Evolutionary conservation across 371 early-diverging fungal genomes (phyloP), one percentile per base, ranked within the genome.

Genomic region (Dichotomocladium elegans): DNA sequence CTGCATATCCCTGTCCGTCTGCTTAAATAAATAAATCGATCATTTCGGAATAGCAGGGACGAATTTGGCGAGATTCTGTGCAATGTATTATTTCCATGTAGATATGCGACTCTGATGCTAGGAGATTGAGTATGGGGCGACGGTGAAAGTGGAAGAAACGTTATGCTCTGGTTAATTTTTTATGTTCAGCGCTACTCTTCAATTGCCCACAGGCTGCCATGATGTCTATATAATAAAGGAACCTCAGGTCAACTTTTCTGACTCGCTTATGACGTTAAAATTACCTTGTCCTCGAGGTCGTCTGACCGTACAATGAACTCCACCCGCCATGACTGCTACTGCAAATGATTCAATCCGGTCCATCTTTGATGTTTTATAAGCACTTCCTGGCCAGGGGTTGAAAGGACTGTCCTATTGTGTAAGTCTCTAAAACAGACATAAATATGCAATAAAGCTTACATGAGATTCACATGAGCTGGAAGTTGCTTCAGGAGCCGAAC

Each of bases 381-480:
- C 48, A 47, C 81, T 83, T 11, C 89, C 89, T 9, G 90, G 89
- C 90, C 90, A 90, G 21, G 88, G 86, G 49, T 90, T 90, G 53
- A 88, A 90, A 5, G 90, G 90, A 33, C 82, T 82, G 44, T n/a
- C 11, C 14, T 11, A 26, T 25, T 42, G 12, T 31, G 26, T 27
- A 9, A 44, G 41, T 22, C 37, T 31, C 4, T n/a, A 30, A 12
- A 52, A 11, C 26, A 22, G 22, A 25, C 8, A 12, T 12, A 40
- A 42, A 31, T 28, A 22, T 51, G 25, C 6, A 40, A 4, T 4
- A 31, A 27, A 17, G 41, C 69, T 74, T 79, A 80, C 82, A 94
- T 92, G 34, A 94, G 61, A 60, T 94, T 94, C 19, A 94, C 89
- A 63, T 91, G 92, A 1, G 89, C 77, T 8, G 91, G 90, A 5